Percentiles rank a stretch among this genome's conserved stretches.
phyloP scores from a whole-genome alignment of 2,329 filamentous ascomycete species.

The Cytospora piceicola region DNA sequence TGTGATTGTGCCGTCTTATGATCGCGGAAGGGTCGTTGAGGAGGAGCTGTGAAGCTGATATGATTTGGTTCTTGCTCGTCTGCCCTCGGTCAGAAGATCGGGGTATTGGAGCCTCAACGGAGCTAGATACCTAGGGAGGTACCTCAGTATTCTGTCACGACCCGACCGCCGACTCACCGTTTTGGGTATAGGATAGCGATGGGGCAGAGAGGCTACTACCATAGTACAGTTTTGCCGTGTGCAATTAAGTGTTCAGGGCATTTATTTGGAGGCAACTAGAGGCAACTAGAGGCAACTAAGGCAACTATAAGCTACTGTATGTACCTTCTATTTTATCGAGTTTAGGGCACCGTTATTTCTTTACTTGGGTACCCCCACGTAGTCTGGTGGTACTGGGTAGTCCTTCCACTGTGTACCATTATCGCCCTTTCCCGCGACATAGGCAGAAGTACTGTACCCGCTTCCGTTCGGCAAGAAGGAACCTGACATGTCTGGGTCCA shows the following conservation, averaged over 20 bases:
- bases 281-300: too few relatives aligned
- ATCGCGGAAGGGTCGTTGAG: not conserved
- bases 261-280: not conserved
- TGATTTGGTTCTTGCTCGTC: not conserved
- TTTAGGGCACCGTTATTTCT: not conserved
- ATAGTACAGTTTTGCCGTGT: too few relatives aligned
- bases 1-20: not conserved
- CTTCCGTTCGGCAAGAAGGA: conserved; percentile 2
- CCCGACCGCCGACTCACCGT: not conserved
- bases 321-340: not conserved
- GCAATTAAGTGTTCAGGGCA: too few relatives aligned
- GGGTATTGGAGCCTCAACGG: not conserved
- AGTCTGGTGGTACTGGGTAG: too few relatives aligned
- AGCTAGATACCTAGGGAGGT: conserved; percentile 1
- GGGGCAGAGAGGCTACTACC: too few relatives aligned
- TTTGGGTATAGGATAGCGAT: not conserved
- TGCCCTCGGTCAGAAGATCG: not conserved
- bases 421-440: too few relatives aligned
- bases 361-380: too few relatives aligned
- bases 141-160: not conserved
- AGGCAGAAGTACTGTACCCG: not conserved
- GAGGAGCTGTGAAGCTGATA: not conserved
- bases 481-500: not conserved
- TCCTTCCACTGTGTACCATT: too few relatives aligned
- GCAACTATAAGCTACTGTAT: too few relatives aligned